Evolutionary conservation across 2,329 filamentous ascomycete genomes (phyloP), one percentile per base, ranked within the genome.

Genomic region (Verticillium longisporum): DNA sequence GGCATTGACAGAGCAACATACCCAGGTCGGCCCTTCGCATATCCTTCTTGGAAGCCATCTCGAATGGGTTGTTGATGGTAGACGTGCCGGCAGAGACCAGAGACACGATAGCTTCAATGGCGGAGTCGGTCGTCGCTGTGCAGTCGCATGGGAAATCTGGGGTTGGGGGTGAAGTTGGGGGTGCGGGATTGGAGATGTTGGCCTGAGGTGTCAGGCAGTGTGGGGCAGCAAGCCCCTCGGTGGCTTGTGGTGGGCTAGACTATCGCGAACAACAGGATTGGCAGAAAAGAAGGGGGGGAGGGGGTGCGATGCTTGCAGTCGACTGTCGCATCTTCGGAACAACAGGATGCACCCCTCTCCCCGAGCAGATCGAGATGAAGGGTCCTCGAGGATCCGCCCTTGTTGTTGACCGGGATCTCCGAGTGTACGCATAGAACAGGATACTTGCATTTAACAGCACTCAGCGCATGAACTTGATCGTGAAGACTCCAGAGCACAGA

Each of bases 21-120:
- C 89, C 84, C 66, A 93, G 81, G 73, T 93, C 89, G 63, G 81
- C 76, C 70, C 89, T 82, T 64, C 89, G 85, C 88, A 91, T 90
- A 72, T 92, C 89, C 75, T 90, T 91, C 74, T 85, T 88, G 60
- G 83, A 80, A 58, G 88, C 78, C 88, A 91, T 90, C 60, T 55
- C 66, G 6, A 21, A 50, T 26, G 18, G 26, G n/a, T 50, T n/a
- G 6, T 50, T 21, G 41, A 26, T n/a, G n/a, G n/a, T 50, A 26
- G 41, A 50, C 41, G 41, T 50, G 18, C 41, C 41, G 11, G 18
- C n/a, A 50, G 41, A 50, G 41, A 21, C 41, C 41, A 50, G 41
- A 50, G 41, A 50, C 41, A 50, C 41, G 41, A 50, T 50, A 26
- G 41, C 41, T 50, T 50, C 41, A 21, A 50, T 50, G 41, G 41